phyloP scores from a whole-genome alignment of 805 yeast genomes.

The Blastobotrys chiropterorum region DNA sequence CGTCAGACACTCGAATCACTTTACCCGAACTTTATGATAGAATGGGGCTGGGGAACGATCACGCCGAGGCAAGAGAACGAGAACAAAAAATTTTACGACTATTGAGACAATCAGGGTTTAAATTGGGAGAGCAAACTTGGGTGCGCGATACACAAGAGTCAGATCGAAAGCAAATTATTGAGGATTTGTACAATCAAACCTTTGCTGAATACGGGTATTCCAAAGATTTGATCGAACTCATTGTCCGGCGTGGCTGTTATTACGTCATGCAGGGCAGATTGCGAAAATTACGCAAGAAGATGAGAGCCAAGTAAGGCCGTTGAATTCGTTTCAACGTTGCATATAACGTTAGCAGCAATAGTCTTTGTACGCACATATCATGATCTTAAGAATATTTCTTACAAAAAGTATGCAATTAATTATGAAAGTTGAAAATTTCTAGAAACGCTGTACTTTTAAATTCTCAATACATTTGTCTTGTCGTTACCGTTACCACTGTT shows the following conservation, averaged over 20 bases:
- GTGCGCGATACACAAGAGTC: conserved; percentile 63
- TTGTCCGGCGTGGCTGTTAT: conserved; percentile 76
- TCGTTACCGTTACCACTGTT: no score
- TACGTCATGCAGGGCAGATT: conserved; percentile 72
- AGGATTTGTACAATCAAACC: conserved; percentile 44
- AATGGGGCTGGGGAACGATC: conserved; percentile 35
- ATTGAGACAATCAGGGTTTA: conserved; percentile 53
- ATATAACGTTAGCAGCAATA: no score
- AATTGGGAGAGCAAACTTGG: conserved; percentile 78
- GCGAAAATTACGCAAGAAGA: conserved; percentile 61
- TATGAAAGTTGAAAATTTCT: no score
- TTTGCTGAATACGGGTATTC: conserved; percentile 46
- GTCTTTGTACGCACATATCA: no score
- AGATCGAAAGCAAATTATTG: conserved; percentile 45
- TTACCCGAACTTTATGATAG: conserved; percentile 31
- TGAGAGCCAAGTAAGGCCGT: no score
- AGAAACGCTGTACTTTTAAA: no score
- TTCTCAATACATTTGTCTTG: no score
- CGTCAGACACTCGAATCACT: conserved; percentile 34
- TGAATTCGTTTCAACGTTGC: no score
- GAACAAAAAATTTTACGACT: conserved; percentile 34
- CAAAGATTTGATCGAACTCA: conserved; percentile 54
- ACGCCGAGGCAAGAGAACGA: conserved; percentile 31
- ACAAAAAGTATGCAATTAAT: no score
- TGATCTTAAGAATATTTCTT: no score